Base-by-base conservation (phyloP, 1,139 yeast genomes). In the Pichia sp. region DNA sequence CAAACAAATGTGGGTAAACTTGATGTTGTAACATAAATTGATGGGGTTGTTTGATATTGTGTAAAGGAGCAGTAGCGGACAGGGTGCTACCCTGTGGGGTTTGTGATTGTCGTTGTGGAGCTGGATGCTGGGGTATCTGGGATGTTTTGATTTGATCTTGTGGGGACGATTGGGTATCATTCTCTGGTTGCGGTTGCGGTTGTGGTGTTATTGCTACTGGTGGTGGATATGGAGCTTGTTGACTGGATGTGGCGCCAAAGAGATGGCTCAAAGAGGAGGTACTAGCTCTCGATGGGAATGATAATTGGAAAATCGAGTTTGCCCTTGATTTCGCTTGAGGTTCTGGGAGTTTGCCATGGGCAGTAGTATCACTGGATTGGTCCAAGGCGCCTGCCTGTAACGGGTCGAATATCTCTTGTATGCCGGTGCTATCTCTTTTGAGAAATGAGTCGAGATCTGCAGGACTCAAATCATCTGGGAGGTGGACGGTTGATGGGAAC, bases 371-470 rank as follows among this genome's bases (percentile, higher is more conserved):
- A 7, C 16, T 41, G 27, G 12, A 10, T n/a, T n/a, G 29, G 6
- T 31, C 38, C n/a, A 14, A 27, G 30, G 8, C 33, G 7, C 33
- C 29, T 3, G n/a, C 9, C 20, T 45, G 49, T 24, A 51, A 17
- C 12, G 51, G 50, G 36, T 60, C 46, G 59, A 61, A 20, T 56
- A 60, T 24, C 9, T 55, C 57, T 16, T 42, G 40, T 6, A 62
- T 61, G 56, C 77, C 27, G 2, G 33, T 7, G 20, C 50, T 74
- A 54, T 79, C 83, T 57, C 77, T 73, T 62, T 72, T 75, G 50
- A 76, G 62, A 43, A 74, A 73, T 46, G 67, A 72, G 56, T 79
- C 83, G 55, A 78, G 71, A 56, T 77, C 82, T 38, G 44, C 51
- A 17, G 72, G 66, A 31, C 70, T 71, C 36, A 72, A 68, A 24